Percentiles rank a stretch among this genome's conserved stretches.
Evolutionary conservation across 1,139 yeast species (phyloP).

Genomic region (Trichomonascaceae sp.): DNA sequence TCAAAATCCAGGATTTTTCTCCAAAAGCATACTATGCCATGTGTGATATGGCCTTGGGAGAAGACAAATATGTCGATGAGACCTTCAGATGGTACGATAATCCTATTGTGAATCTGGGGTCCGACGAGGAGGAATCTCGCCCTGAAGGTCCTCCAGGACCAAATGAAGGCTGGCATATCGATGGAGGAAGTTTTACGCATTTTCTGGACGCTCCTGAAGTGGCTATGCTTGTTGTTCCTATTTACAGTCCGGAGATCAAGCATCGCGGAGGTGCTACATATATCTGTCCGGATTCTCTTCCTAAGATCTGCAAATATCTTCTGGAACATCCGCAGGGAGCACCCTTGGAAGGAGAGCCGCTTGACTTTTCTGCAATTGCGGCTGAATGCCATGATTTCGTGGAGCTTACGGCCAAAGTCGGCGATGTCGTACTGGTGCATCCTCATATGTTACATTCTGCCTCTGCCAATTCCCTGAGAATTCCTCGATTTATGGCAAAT

Average conservation of each 20-base stretch:
- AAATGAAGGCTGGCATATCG: slow-evolving; percentile 14
- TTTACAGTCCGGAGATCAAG: slow-evolving; percentile 11
- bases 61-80: slow-evolving; percentile 11
- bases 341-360: slow-evolving; percentile 2
- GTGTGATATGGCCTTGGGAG: slow-evolving; percentile 14
- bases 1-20: slow-evolving; percentile 11
- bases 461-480: slow-evolving; percentile 11
- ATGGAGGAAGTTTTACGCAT: slow-evolving; percentile 14
- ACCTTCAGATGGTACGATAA: slow-evolving; percentile 14
- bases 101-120: slow-evolving; percentile 11
- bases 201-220: slow-evolving; percentile 14
- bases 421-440: slow-evolving; percentile 12
- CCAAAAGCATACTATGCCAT: slow-evolving; percentile 13
- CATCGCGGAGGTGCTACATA: slow-evolving; percentile 15
- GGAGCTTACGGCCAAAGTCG: slow-evolving; percentile 12
- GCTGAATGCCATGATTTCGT: slow-evolving; percentile 13
- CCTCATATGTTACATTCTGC: slow-evolving; percentile 13
- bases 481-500: slow-evolving; percentile 14
- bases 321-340: slow-evolving; percentile 13
- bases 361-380: slow-evolving; percentile 7
- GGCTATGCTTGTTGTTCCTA: slow-evolving; percentile 13
- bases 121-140: slow-evolving; percentile 10
- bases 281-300: slow-evolving; percentile 12
- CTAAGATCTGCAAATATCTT: slow-evolving; percentile 11
- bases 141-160: slow-evolving; percentile 11